Conservation (phyloP, 495 filamentous ascomycete species). For the Cercophora sp. region DNA sequence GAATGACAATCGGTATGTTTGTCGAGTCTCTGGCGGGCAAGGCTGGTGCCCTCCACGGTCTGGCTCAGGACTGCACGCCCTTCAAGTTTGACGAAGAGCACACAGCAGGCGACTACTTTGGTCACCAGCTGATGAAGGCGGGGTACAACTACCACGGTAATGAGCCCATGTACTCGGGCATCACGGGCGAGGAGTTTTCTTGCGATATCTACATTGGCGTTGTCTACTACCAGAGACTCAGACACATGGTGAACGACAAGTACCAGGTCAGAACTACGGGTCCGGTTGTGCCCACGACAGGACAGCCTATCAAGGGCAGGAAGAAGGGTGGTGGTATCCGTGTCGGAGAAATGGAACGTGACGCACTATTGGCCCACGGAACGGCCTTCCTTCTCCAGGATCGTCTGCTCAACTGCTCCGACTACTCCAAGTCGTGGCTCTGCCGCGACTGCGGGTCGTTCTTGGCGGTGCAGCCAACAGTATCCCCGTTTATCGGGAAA, state of each 20-base stretch:
- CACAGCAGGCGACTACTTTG: constrained; percentile 92
- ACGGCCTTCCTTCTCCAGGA: constrained; percentile 93
- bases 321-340: constrained; percentile 96
- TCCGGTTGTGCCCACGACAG: constrained; percentile 79
- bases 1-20: constrained; percentile 99
- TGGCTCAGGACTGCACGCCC: constrained; percentile 90
- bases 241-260: constrained; percentile 99
- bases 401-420: constrained; percentile 92
- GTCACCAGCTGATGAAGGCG: constrained; percentile 85
- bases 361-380: constrained; percentile 89
- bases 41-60: constrained; percentile 85
- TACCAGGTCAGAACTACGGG: constrained; percentile 97
- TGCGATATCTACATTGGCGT: constrained; percentile 96
- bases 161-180: constrained; percentile 95
- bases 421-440: constrained; percentile 82
- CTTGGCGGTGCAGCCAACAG: constrained; percentile 72
- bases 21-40: constrained; percentile 96
- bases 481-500: constrained; percentile 64
- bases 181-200: constrained; percentile 88
- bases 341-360: constrained; percentile 98
- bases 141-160: constrained; percentile 98
- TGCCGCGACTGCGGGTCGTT: constrained; percentile 86
- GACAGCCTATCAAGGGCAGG: constrained; percentile 94
- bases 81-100: constrained; percentile 91
- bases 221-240: constrained; percentile 94